Evolutionary conservation across 768 basidiomycete species (phyloP), one percentile per base, ranked within the genome.

Genomic region (Tephrocybe sp.): DNA sequence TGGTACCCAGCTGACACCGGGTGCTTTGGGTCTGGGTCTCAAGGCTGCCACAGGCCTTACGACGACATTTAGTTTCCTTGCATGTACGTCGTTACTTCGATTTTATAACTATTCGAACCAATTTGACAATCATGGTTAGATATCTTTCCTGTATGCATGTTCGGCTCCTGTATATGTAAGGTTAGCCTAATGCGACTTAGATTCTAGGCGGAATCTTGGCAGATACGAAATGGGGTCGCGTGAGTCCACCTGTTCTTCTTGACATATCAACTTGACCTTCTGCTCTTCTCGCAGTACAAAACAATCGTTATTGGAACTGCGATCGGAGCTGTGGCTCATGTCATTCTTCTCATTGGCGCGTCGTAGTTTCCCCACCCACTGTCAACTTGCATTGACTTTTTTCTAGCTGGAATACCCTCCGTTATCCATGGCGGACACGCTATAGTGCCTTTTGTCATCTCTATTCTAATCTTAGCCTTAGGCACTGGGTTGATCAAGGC

Each of bases 181-280:
- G 6, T 42, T 25, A 34, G 10, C 16, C 12, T 25, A 7, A 50
- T 10, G 11, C 1, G 1, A 10, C 5, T 15, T 64, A 68, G 21
- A 63, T 73, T 40, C 44, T 61, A 15, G 70, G 68, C n/a, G 71
- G 68, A 6, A 68, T 63, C 21, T 51, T 72, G 41, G 69, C 73
- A 33, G 71, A 73, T 56, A 63, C 69, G 3, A 64, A 67, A 58
- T 67, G 65, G 61, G 73, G 73, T 21, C 66, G 71, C 2, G 55
- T 56, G 18, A 44, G 55, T 47, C 4, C 15, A 33, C 30, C 12
- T 19, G 19, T 38, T 11, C 1, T n/a, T 30, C 21, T 21, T 18
- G 13, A 6, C 21, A 18, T 21, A 34, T 29, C 25, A n/a, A 36
- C 18, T n/a, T 31, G 10, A 2, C 25, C 13, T 4, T 3, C 6